Evolutionary conservation across 2,329 filamentous ascomycete species (phyloP).

Genomic region (Ceratocystis variospora): DNA sequence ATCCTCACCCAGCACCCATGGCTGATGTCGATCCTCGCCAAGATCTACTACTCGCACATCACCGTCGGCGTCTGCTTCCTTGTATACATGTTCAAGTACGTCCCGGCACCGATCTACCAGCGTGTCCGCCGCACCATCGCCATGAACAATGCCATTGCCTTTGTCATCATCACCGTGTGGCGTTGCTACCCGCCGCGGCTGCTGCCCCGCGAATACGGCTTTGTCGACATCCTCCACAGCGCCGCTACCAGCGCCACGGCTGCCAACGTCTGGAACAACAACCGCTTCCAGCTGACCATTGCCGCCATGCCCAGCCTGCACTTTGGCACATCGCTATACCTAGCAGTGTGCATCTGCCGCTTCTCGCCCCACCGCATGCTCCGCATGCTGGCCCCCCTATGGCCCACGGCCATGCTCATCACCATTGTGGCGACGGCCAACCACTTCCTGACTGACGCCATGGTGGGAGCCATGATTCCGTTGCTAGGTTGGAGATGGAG

Average conservation of each 20-base stretch:
- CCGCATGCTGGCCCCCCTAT: constrained; percentile 29
- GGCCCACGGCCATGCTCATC: constrained; percentile 32
- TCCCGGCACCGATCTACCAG: constrained; percentile 29
- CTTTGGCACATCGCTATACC: constrained; percentile 31
- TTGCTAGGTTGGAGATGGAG: constrained; percentile 27
- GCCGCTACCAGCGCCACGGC: constrained; percentile 22
- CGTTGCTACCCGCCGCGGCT: constrained; percentile 36
- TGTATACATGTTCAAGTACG: constrained; percentile 35
- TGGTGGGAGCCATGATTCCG: constrained; percentile 27
- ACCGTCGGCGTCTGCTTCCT: constrained; percentile 33
- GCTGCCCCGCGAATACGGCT: constrained; percentile 34
- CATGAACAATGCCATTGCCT: constrained; percentile 35
- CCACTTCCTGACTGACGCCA: constrained; percentile 29
- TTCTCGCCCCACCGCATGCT: constrained; percentile 31
- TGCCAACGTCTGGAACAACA: constrained; percentile 31
- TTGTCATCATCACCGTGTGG: constrained; percentile 34
- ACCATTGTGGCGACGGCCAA: constrained; percentile 32
- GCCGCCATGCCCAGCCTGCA: constrained; percentile 38
- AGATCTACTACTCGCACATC: constrained; percentile 36
- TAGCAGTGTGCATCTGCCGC: constrained; percentile 26
- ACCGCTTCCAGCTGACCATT: constrained; percentile 34
- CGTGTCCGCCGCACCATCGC: constrained; percentile 35
- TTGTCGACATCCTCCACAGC: constrained; percentile 33
- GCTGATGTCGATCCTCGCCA: constrained; percentile 30
- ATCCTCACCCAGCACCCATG: constrained; percentile 27